These are phyloP conservation scores for Theobroma cacao DNA, from an alignment of 345 rosid species.

Conservation along the genomic window DNA sequence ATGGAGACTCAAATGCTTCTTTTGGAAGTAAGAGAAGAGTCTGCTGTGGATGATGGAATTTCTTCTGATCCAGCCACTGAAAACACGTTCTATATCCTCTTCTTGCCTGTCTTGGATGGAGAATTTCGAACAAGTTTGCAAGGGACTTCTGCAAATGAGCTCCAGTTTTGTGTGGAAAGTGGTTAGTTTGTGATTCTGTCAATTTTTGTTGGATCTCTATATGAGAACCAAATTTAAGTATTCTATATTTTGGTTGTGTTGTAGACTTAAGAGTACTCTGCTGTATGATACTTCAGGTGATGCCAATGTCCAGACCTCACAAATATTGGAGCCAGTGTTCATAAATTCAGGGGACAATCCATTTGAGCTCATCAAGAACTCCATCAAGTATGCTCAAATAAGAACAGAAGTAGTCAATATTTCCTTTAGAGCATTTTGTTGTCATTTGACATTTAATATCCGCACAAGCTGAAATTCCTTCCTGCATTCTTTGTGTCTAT, in stretches of 20 bases:
- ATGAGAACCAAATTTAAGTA: neutral
- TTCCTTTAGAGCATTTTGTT: neutral
- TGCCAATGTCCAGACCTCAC: slow-evolving; percentile 34
- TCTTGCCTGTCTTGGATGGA: slow-evolving; percentile 61
- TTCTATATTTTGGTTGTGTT: neutral
- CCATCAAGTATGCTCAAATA: slow-evolving; percentile 40
- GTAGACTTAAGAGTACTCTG: neutral
- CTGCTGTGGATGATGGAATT: slow-evolving; percentile 22
- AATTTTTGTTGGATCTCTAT: neutral
- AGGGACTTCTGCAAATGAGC: slow-evolving; percentile 49
- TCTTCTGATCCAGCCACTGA: slow-evolving; percentile 12
- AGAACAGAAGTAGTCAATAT: neutral
- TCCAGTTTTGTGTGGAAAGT: slow-evolving; percentile 62
- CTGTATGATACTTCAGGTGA: slow-evolving; percentile 43
- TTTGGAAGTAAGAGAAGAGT: slow-evolving; percentile 42
- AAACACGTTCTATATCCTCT: slow-evolving; percentile 34
- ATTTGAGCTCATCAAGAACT: slow-evolving; percentile 50
- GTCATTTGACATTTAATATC: neutral
- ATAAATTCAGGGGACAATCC: slow-evolving; percentile 59
- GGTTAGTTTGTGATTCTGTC: slow-evolving; percentile 32
- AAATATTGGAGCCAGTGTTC: slow-evolving; percentile 44
- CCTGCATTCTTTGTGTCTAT: neutral
- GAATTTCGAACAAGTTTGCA: slow-evolving; percentile 50
- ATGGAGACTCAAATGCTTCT: slow-evolving; percentile 63
- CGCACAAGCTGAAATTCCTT: neutral